Percentiles rank a stretch among this genome's conserved stretches.
These are phyloP conservation scores for Parasitella parasitica DNA, from an alignment of 371 early-diverging fungal genomes.

Conservation along the genomic window DNA sequence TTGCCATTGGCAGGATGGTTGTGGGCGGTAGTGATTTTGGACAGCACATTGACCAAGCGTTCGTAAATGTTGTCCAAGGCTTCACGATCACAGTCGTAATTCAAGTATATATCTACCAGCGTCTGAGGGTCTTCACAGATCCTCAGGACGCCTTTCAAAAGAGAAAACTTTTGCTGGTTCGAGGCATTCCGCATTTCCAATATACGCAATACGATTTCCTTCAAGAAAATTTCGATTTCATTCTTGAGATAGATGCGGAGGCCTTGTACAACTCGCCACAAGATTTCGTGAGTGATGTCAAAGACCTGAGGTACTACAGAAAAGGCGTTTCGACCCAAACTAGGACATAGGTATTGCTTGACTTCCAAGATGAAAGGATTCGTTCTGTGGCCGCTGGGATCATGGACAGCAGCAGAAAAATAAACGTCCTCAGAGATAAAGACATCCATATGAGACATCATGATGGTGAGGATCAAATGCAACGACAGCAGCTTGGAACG, in stretches of 20 bases:
- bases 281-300: slow-evolving; percentile 80
- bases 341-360: slow-evolving; percentile 83
- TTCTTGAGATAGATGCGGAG: slow-evolving; percentile 72
- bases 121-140: slow-evolving; percentile 80
- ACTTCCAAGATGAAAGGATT: slow-evolving; percentile 77
- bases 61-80: slow-evolving; percentile 58
- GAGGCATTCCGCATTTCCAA: slow-evolving; percentile 66
- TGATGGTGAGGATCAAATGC: slow-evolving; percentile 57
- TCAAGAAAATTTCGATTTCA: slow-evolving; percentile 76
- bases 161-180: slow-evolving; percentile 49
- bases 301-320: slow-evolving; percentile 79
- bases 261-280: slow-evolving; percentile 72
- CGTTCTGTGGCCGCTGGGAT: slow-evolving; percentile 20
- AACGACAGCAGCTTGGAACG: slow-evolving; percentile 66
- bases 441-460: slow-evolving; percentile 59
- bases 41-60: slow-evolving; percentile 55
- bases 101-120: slow-evolving; percentile 93
- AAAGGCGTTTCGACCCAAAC: slow-evolving; percentile 76
- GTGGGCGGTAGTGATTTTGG: slow-evolving; percentile 53
- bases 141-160: slow-evolving; percentile 46
- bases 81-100: slow-evolving; percentile 88
- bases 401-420: slow-evolving; percentile 28
- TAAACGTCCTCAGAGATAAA: slow-evolving; percentile 48
- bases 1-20: slow-evolving; percentile 23
- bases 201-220: slow-evolving; percentile 71